Conservation (phyloP, 2,329 filamentous ascomycete genomes). For the Fusarium denticulatum region DNA sequence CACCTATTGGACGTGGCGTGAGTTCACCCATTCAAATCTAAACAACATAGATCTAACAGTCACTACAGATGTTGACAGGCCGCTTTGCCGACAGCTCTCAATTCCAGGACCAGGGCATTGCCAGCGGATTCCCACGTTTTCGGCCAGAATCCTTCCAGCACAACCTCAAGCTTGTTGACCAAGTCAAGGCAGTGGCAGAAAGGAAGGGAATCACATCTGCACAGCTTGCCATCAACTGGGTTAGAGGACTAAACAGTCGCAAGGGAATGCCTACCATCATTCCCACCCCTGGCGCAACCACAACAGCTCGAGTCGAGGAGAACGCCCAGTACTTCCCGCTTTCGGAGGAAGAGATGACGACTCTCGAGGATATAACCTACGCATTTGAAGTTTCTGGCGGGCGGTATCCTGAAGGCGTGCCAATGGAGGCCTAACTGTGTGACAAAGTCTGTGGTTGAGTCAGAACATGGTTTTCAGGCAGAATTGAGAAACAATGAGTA, state of each 20-base stretch:
- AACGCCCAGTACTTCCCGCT: constrained; percentile 63
- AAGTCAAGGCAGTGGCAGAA: constrained; percentile 66
- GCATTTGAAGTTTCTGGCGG: constrained; percentile 59
- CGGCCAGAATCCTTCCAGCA: constrained; percentile 68
- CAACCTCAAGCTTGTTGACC: constrained; percentile 70
- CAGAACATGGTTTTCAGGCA: constrained; percentile 12
- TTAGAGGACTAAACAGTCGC: constrained; percentile 58
- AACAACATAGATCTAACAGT: constrained; percentile 12
- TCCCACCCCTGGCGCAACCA: constrained; percentile 73
- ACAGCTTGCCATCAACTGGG: constrained; percentile 76
- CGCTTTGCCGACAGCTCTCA: constrained; percentile 40
- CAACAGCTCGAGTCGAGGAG: constrained; percentile 66
- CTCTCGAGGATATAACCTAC: constrained; percentile 59
- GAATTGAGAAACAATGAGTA: not conserved
- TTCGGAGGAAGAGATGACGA: constrained; percentile 59
- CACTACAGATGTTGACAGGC: constrained; percentile 44
- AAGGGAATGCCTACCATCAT: constrained; percentile 67
- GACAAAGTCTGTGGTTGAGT: constrained; percentile 11
- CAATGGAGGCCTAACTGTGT: constrained; percentile 49
- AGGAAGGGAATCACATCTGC: constrained; percentile 68
- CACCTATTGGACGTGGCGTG: constrained; percentile 70
- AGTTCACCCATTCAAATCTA: constrained; percentile 25
- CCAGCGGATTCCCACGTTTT: constrained; percentile 64
- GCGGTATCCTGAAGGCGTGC: constrained; percentile 57
- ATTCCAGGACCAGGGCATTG: constrained; percentile 34